Evolutionary conservation across 768 basidiomycete genomes (phyloP), one percentile per base, ranked within the genome.

Genomic region (Sutorius australiensis): DNA sequence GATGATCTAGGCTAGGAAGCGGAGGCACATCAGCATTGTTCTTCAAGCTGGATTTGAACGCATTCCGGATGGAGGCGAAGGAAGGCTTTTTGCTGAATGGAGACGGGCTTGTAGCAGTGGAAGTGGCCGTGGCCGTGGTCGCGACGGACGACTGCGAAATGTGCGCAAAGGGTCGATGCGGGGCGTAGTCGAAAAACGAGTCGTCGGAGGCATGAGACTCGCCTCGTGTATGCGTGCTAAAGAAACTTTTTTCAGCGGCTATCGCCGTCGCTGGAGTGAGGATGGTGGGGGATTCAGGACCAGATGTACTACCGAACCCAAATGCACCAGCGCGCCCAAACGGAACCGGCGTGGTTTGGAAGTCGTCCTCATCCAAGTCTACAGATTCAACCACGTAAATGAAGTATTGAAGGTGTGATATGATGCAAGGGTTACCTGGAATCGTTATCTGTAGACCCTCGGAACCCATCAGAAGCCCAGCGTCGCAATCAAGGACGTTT

Each of bases 341-440:
- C 2, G 87, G 83, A 48, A 81, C 81, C 19, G 79, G 73, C 17
- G 87, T 81, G 3, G 80, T 76, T 56, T 70, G 67, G 54, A 78
- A 80, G 60, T 88, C 84, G 56, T 88, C 87, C 59, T 90, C 89
- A 61, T 85, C 86, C 70, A 92, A 86, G 67, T 89, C 90, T 92
- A 61, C 31, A 53, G n/a, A n/a, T 37, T 24, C 33, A 30, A 27
- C 1, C 14, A 24, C 30, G 11, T 44, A 13, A 7, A 33, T 56
- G 40, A 57, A 47, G n/a, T 38, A 34, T 48, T 9, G 31, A 44
- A 47, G 5, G 5, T 4, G 17, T 5, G 31, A 7, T 11, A 31
- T 2, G 9, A n/a, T n/a, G 10, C 8, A 21, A 40, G n/a, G 33
- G 58, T 59, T 54, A 76, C 76, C 77, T 63, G 76, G 76, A 21